Evolutionary conservation across 169 alveolate genomes (phyloP).

Genomic region (Eimeria acervulina): DNA sequence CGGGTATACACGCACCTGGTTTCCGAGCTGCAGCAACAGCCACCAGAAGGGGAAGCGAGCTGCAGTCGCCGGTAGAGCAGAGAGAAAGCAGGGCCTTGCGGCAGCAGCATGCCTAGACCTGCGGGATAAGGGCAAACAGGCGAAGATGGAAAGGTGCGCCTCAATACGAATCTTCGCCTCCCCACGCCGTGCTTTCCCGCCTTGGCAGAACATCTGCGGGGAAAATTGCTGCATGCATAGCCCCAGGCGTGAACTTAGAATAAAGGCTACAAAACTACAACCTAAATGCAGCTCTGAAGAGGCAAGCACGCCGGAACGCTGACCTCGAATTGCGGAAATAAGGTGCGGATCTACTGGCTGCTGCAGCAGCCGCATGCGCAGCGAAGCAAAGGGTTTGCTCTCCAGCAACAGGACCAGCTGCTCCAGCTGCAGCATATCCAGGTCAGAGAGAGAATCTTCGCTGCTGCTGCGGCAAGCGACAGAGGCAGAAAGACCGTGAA

Average conservation of each 20-base stretch:
- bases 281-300: neutral
- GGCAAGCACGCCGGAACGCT: neutral
- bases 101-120: slow-evolving; percentile 74
- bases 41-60: slow-evolving; percentile 31
- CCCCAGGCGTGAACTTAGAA: neutral
- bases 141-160: neutral
- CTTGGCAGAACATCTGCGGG: neutral
- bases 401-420: slow-evolving; percentile 57
- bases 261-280: neutral
- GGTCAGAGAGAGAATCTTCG: slow-evolving; percentile 47
- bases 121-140: neutral
- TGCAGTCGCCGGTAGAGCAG: slow-evolving; percentile 58
- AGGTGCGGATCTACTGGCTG: slow-evolving; percentile 63
- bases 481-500: neutral
- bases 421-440: slow-evolving; percentile 59
- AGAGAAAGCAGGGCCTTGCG: slow-evolving; percentile 71
- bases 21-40: slow-evolving; percentile 48
- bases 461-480: slow-evolving; percentile 58
- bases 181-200: neutral
- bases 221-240: neutral
- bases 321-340: slow-evolving; percentile 58
- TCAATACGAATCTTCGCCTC: neutral
- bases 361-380: slow-evolving; percentile 50
- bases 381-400: slow-evolving; percentile 56
- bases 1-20: neutral